A percentile compares a stretch with the other conserved stretches of the same genome.
phyloP scores from a whole-genome alignment of 1,284 basidiomycete genomes.

The Ceratobasidium sp. region DNA sequence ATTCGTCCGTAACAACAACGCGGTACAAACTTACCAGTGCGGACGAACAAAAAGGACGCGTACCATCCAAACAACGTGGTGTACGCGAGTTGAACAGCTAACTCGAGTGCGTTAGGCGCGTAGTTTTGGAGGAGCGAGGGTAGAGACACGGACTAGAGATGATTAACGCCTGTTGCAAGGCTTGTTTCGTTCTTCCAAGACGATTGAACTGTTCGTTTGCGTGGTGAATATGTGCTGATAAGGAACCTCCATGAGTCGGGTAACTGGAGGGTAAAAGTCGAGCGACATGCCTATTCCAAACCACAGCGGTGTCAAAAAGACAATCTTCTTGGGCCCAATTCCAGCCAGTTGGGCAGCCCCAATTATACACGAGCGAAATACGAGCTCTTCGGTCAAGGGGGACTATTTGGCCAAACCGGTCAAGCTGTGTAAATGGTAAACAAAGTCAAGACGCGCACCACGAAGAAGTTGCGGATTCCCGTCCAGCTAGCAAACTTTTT shows the following conservation, averaged over 20 bases:
- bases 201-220: conserved; percentile 84
- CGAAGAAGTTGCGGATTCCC: conserved; percentile 79
- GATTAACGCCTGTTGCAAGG: conserved; percentile 70
- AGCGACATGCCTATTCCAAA: conserved; percentile 83
- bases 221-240: conserved; percentile 89
- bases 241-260: not conserved
- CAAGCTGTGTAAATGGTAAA: conserved; percentile 28
- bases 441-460: conserved; percentile 63
- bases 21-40: conserved; percentile 69
- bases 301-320: conserved; percentile 84
- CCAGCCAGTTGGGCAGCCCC: conserved; percentile 76
- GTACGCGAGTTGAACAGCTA: conserved; percentile 88
- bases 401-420: conserved; percentile 62
- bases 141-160: conserved; percentile 65
- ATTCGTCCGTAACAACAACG: not conserved
- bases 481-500: conserved; percentile 63
- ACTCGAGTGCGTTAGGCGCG: conserved; percentile 5
- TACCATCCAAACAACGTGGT: conserved; percentile 94
- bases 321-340: conserved; percentile 66
- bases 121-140: not conserved
- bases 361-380: conserved; percentile 89
- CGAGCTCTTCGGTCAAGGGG: conserved; percentile 92
- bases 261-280: conserved; percentile 31
- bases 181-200: conserved; percentile 70
- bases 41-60: conserved; percentile 85